Base-by-base conservation (phyloP, 106 monocot genomes). In the Triglochin maritima region DNA sequence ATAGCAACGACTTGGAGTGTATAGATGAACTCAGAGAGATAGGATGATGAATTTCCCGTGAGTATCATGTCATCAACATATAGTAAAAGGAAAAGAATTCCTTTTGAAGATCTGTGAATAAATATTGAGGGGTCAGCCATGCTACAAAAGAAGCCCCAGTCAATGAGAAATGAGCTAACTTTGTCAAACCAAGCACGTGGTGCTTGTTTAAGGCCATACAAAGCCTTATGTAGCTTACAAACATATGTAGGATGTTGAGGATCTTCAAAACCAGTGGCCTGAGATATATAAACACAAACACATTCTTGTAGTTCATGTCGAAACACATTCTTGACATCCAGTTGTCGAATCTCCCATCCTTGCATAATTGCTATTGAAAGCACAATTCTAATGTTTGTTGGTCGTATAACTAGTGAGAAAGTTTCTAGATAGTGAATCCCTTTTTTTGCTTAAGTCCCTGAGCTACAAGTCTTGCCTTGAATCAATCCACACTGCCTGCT, bases 31-130 rank as follows among this genome's bases (percentile, higher is more conserved):
- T 14, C 3, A 12, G 15, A 6, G 8, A 67, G 43, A 7, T 4
- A 4, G 5, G 4, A n/a, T 42, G 12, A 14, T 3, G 17, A 17
- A n/a, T n/a, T 67, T 17, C 50, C 53, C 11, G 43, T 67, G 2
- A 67, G 9, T 4, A 67, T 17, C 8, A 65, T 65, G 43, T 65
- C 65, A 65, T 65, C 65, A 47, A 65, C 65, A 65, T 65, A 55
- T 42, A 67, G 13, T 1, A 54, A 11, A 4, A 67, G 55, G 3
- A 67, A 4, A 10, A 67, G 7, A 8, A 44, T 52, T 8, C 10
- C 53, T 3, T 41, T 46, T 3, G 5, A 15, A 15, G 51, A 7
- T 17, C 43, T 4, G 9, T 8, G 43, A 11, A 67, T 3, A 54
- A 67, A 67, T 4, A 67, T 3, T 0, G 67, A 67, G 4, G 44